Evolutionary conservation across 768 basidiomycete species (phyloP), one percentile per base, ranked within the genome.

Genomic region (Leucosporidium creatinivorum): DNA sequence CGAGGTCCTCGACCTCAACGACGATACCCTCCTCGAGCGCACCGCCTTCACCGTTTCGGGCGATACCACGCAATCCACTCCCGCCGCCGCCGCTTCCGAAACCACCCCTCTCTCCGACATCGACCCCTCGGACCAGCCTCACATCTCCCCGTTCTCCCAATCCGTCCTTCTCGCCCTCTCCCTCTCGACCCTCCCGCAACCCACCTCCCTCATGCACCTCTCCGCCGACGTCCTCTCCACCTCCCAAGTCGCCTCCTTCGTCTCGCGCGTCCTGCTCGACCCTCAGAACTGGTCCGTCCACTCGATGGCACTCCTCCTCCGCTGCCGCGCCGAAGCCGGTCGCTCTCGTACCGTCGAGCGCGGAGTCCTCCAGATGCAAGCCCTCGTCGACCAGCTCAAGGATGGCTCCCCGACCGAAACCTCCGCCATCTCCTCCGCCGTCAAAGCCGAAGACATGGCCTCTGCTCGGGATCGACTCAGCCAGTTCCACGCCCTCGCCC

Each of bases 261-360:
- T 98, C 65, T 78, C 86, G 17, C 88, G 94, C 48, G 91, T 97
- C 49, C 84, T 98, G 70, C 81, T 86, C 1, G 91, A 97, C 76
- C 91, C 93, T 2, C 81, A 82, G 63, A 98, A 97, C 78, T 99
- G 96, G 96, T 89, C 91, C 8, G 82, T 98, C 36, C 91, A 98
- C 79, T 94, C 93, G 48, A 94, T 93, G 86, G 93, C 92, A 33
- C 86, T 98, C 61, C 84, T 99, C 59, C 85, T 97, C 33, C 88
- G 96, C 33, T 89, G 94, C 15, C 85, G 96, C 10, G 86, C 96
- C 66, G 94, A 99, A 78, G 84, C 92, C 1, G 81, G 84, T 23
- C 85, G 96, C 52, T 90, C 89, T 0, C 85, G 96, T 28, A 98
- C 96, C 19, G 89, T 93, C 73, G 96, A 99, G 77, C 86, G 96